Base-by-base conservation (phyloP, 2,329 filamentous ascomycete species). In the Xylaria sp. region DNA sequence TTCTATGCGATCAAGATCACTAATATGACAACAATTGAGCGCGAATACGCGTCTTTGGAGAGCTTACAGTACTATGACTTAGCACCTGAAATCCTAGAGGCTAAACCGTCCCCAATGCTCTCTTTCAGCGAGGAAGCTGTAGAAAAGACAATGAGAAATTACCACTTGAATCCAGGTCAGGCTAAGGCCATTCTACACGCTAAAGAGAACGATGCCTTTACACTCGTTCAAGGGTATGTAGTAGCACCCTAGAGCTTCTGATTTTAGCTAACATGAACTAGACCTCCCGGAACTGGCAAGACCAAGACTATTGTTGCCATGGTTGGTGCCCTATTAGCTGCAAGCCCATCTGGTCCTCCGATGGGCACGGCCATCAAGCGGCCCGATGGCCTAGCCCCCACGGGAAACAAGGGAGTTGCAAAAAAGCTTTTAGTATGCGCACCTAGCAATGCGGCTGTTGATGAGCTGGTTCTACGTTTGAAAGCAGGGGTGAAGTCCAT, bases 251-350 rank as follows among this genome's bases (percentile, higher is more conserved):
- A 30, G 14, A 42, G 50, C 53, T 12, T 62, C 58, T 58, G 21
- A 55, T 51, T 54, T 68, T 65, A 61, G 67, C 78, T 82, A 78
- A 81, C 78, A 51, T 50, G 56, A 5, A 63, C 48, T 64, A 91
- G 93, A 64, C 96, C 96, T 59, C 96, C 96, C 1, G 96, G 96
- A 79, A 98, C 96, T 3, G 96, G 95, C 77, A 99, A 99, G 82
- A 99, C 96, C 0, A 99, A 99, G 79, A 99, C 96, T 0, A 99
- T 99, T 69, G 89, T 97, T 64, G 96, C 95, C 36, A 97, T 99
- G 85, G 94, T 98, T 27, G 96, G 96, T 42, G 93, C 93, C 45
- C 84, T 99, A 17, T 80, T 97, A 53, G 92, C 89, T 5, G 86
- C 88, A 47, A 47, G 39, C 11, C 47, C 79, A 74, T 58, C 85